These are phyloP conservation scores for Thymus quinquecostatus DNA, from an alignment of 257 asterid genomes.

Conservation along the genomic window DNA sequence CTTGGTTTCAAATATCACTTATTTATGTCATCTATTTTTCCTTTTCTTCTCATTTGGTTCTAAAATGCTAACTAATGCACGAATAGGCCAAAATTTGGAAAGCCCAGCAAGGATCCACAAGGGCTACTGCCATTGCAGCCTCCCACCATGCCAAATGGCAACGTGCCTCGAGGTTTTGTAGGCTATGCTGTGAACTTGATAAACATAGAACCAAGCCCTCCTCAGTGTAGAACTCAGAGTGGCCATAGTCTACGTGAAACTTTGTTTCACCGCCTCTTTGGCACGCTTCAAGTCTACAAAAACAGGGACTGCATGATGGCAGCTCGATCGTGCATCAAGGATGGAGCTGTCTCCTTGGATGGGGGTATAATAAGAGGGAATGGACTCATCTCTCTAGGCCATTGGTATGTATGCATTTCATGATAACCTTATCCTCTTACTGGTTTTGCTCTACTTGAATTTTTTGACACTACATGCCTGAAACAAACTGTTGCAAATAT, in stretches of 20 bases:
- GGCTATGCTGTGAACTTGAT: slow-evolving; percentile 65
- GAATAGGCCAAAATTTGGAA: slow-evolving; percentile 42
- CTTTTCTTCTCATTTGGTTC: background rate
- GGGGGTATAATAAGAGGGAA: slow-evolving; percentile 62
- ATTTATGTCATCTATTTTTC: background rate
- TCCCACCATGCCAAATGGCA: slow-evolving; percentile 54
- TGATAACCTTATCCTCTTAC: background rate
- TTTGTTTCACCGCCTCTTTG: slow-evolving; percentile 58
- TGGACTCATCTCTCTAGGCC: slow-evolving; percentile 48
- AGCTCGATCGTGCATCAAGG: slow-evolving; percentile 53
- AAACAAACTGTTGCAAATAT: background rate
- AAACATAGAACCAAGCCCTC: slow-evolving; percentile 29
- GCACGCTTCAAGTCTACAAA: slow-evolving; percentile 68
- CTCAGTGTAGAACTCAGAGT: slow-evolving; percentile 38
- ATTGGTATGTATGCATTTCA: slow-evolving; percentile 38
- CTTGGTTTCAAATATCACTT: background rate
- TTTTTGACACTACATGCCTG: too few relatives aligned
- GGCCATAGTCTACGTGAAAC: slow-evolving; percentile 63
- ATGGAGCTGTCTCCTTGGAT: slow-evolving; percentile 65
- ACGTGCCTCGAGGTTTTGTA: slow-evolving; percentile 52
- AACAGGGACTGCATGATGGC: slow-evolving; percentile 44
- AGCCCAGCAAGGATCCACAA: slow-evolving; percentile 34
- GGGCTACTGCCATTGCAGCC: slow-evolving; percentile 38
- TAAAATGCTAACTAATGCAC: slow-evolving; percentile 1
- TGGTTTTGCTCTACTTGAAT: too few relatives aligned